Evolutionary conservation across 352 stramenopile genomes (phyloP).

Genomic region (Phytopythium boreale): DNA sequence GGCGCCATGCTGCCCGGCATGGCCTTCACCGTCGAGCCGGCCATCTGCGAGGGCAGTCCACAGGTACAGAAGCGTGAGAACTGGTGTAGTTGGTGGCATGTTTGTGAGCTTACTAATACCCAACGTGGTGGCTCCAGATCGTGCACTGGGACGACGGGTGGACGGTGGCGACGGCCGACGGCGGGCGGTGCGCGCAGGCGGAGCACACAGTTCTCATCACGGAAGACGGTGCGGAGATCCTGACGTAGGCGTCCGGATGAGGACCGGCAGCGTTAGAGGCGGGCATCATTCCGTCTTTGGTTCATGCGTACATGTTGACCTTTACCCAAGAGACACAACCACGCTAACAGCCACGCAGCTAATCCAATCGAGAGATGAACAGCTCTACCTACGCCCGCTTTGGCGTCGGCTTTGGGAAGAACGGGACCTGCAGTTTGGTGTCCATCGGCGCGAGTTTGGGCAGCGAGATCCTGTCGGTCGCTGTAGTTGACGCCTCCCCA

Average conservation of each 20-base stretch:
- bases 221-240: slow-evolving; percentile 91
- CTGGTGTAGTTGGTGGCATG: background rate
- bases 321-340: background rate
- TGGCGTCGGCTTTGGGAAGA: slow-evolving; percentile 40
- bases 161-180: slow-evolving; percentile 95
- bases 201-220: slow-evolving; percentile 98
- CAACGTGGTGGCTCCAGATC: slow-evolving; percentile 39
- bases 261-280: slow-evolving; percentile 4
- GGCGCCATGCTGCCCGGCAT: slow-evolving; percentile 89
- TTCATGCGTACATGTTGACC: background rate
- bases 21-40: slow-evolving; percentile 99
- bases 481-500: background rate
- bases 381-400: slow-evolving; percentile 16
- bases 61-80: slow-evolving; percentile 48
- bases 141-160: slow-evolving; percentile 94
- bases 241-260: slow-evolving; percentile 72
- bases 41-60: slow-evolving; percentile 90
- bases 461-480: slow-evolving; percentile 15
- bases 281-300: background rate
- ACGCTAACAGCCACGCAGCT: background rate
- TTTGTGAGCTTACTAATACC: background rate
- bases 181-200: slow-evolving; percentile 93
- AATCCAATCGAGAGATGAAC: background rate
- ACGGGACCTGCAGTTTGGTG: slow-evolving; percentile 76
- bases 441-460: slow-evolving; percentile 48